Evolutionary conservation across 139 green algal genomes (phyloP), one percentile per base, ranked within the genome.

Genomic region (Chlamydomonas sphaeroides): DNA sequence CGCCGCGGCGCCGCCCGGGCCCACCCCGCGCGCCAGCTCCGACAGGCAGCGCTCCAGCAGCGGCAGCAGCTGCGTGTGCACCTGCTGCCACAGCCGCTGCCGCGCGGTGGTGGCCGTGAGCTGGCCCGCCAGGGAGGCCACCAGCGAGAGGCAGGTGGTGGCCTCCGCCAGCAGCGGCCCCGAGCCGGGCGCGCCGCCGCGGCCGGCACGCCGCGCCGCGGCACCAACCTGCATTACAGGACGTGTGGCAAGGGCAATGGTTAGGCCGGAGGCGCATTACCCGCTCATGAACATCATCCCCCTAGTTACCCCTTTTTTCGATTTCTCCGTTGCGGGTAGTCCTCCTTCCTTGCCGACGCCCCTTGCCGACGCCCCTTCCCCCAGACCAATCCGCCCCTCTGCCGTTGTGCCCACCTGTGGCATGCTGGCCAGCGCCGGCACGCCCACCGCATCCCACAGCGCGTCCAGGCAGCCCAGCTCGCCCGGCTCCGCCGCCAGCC

Each of bases 381-480:
- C n/a, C n/a, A n/a, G n/a, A n/a, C n/a, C n/a, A n/a, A n/a, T n/a
- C n/a, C n/a, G n/a, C n/a, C n/a, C n/a, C n/a, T 42, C 35, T 36
- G 65, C 56, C 48, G 30, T 61, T 36, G 49, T n/a, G 20, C 45
- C 45, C 45, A 53, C 45, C 45, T 53, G 45, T 14, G 45, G 45
- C 45, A 53, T 53, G 45, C 45, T 53, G 45, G 41, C 67, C 48
- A 85, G 38, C 17, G 49, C 73, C 32, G 66, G 59, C 23, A 90
- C 39, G 38, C 87, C 87, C 30, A 90, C 38, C 17, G 87, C 79
- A n/a, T 88, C 83, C 83, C 87, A 90, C 4, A 90, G 78, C 30
- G 69, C 48, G 36, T 78, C 69, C 72, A 90, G 78, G 41, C 53
- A 41, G 3, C 5, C 32, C 25, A 83, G 36, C 41, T 86, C 62